phyloP scores from a whole-genome alignment of 345 rosid genomes.

The Citrus sp. region DNA sequence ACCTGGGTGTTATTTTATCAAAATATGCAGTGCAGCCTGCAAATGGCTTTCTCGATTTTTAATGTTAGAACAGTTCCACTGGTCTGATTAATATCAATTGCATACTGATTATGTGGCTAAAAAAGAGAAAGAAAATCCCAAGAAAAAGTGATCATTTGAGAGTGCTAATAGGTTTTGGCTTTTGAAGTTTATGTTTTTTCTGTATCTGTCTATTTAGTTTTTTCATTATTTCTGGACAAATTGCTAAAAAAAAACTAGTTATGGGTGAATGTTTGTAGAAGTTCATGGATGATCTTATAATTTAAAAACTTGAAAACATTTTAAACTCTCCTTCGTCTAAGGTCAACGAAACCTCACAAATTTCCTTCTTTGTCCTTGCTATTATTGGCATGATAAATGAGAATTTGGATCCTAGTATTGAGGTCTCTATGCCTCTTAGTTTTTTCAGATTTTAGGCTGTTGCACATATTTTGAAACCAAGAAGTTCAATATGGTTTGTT shows the following conservation, averaged over 20 bases:
- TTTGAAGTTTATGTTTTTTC: not conserved
- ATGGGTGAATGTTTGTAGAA: not conserved
- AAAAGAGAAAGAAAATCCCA: not conserved
- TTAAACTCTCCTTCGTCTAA: not conserved
- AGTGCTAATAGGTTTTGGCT: not conserved
- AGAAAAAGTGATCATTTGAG: not conserved
- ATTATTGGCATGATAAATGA: not conserved
- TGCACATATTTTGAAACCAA: not conserved
- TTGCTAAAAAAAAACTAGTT: too few species aligned
- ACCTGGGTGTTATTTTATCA: not conserved
- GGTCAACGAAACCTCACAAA: not conserved
- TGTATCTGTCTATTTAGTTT: not conserved
- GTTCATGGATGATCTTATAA: not conserved
- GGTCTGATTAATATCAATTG: not conserved
- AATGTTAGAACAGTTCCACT: not conserved
- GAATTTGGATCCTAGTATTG: not conserved
- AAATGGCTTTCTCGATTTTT: not conserved
- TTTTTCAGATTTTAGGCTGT: not conserved
- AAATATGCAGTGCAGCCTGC: not conserved
- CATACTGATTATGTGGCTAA: not conserved
- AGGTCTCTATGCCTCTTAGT: not conserved
- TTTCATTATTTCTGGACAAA: not conserved
- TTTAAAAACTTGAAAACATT: not conserved
- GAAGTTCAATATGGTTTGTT: not conserved
- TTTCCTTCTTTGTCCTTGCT: not conserved